Percentiles rank a stretch among this genome's conserved stretches.
Conservation (phyloP, 2,329 filamentous ascomycete genomes). For the Teratosphaeria viscida region DNA sequence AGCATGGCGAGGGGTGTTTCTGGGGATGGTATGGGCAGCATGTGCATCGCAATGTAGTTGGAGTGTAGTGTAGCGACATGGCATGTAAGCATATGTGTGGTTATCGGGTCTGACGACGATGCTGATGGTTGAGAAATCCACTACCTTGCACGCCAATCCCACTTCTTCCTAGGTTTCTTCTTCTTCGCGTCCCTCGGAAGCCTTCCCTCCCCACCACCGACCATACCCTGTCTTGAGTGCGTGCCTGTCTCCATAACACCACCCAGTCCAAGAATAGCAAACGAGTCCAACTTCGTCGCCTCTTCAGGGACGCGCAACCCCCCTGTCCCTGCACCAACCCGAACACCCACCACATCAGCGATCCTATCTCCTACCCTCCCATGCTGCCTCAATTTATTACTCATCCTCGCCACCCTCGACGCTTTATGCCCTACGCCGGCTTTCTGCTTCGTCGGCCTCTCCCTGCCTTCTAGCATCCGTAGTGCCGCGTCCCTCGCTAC, state of each 20-base stretch:
- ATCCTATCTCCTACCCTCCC: background rate
- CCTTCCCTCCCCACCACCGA: background rate
- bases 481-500: constrained; percentile 3
- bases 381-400: background rate
- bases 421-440: background rate
- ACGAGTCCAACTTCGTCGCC: background rate
- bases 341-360: background rate
- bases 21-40: background rate
- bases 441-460: background rate
- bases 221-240: background rate
- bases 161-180: background rate
- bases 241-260: background rate
- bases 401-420: background rate
- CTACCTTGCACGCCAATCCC: background rate
- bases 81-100: background rate
- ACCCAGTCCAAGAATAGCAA: background rate
- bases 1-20: background rate
- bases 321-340: background rate
- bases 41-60: background rate
- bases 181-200: background rate
- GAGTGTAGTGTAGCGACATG: background rate
- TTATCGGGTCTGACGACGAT: background rate
- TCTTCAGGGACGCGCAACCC: background rate
- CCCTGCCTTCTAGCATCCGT: constrained; percentile 4
- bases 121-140: background rate